Evolutionary conservation across 805 yeast species (phyloP).

Genomic region (Nakazawaea holstii): DNA sequence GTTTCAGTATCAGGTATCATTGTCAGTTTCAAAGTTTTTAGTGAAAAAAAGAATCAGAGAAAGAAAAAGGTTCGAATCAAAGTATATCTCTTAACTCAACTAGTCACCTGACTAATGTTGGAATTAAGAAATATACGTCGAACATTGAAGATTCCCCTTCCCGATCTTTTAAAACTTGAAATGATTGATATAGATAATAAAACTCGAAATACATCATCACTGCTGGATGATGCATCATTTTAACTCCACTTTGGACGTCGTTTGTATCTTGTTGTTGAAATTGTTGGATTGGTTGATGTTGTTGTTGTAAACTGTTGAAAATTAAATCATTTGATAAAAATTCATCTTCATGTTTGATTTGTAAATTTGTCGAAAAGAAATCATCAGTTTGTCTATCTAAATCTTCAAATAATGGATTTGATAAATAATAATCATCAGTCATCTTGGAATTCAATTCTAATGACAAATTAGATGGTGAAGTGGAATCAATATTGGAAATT

Average conservation of each 20-base stretch:
- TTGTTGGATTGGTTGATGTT: slow-evolving; percentile 10
- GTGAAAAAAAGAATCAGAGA: background rate
- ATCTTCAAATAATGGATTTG: slow-evolving; percentile 6
- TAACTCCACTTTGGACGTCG: slow-evolving; percentile 20
- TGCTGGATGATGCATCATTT: slow-evolving; percentile 37
- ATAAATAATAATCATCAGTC: slow-evolving; percentile 16
- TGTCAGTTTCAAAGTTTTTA: background rate
- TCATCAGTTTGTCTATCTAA: slow-evolving; percentile 9
- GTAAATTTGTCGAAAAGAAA: slow-evolving; percentile 17
- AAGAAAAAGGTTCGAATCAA: background rate
- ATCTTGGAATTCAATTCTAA: slow-evolving; percentile 19
- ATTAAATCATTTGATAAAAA: slow-evolving; percentile 14
- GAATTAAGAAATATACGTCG: background rate
- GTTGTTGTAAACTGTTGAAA: slow-evolving; percentile 11
- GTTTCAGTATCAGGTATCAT: too few relatives aligned
- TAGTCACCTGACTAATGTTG: background rate
- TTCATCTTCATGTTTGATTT: slow-evolving; percentile 21
- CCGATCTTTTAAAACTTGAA: background rate
- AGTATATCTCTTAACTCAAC: slow-evolving; percentile 1
- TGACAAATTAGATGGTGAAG: slow-evolving; percentile 24
- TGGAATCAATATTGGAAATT: slow-evolving; percentile 24
- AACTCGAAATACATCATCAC: slow-evolving; percentile 21
- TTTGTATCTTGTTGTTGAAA: slow-evolving; percentile 15
- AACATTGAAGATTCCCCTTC: too few relatives aligned
- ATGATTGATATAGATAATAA: background rate